Evolutionary conservation across 257 asterid genomes (phyloP).

Genomic region (Solanum neorickii): DNA sequence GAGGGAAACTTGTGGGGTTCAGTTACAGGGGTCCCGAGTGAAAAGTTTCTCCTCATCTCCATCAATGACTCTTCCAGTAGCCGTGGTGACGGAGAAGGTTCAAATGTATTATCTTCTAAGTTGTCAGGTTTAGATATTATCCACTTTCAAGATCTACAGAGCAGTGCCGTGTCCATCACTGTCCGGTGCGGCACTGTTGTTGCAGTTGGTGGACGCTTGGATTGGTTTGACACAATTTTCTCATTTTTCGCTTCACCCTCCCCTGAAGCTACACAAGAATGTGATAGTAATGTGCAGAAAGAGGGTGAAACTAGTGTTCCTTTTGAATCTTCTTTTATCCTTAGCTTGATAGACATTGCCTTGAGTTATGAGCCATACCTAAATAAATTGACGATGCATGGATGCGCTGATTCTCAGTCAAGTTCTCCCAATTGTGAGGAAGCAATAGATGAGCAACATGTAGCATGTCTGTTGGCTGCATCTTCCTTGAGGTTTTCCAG

Average conservation of each 20-base stretch:
- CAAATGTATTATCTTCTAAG: conserved; percentile 62
- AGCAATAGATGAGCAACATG: conserved; percentile 25
- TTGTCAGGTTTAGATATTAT: conserved; percentile 63
- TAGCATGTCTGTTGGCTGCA: conserved; percentile 82
- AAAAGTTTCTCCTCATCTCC: conserved; percentile 73
- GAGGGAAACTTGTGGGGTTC: conserved; percentile 88
- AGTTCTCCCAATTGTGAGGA: conserved; percentile 14
- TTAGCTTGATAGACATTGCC: conserved; percentile 78
- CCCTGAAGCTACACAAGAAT: conserved; percentile 35
- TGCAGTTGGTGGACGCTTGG: conserved; percentile 88
- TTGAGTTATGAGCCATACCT: conserved; percentile 75
- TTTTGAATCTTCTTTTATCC: conserved; percentile 59
- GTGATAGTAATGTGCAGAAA: conserved; percentile 25
- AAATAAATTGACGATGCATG: conserved; percentile 9
- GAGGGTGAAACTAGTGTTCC: conserved; percentile 10
- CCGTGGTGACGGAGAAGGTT: conserved; percentile 96
- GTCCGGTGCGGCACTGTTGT: conserved; percentile 69
- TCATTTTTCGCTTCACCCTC: conserved; percentile 56
- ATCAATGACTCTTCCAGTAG: conserved; percentile 65
- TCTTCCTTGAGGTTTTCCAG: conserved; percentile 69
- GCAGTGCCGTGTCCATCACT: conserved; percentile 42
- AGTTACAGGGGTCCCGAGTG: conserved; percentile 35
- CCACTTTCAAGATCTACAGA: conserved; percentile 57
- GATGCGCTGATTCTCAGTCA: conserved; percentile 14
- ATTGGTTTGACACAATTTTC: conserved; percentile 65